Base-by-base conservation (phyloP, 495 filamentous ascomycete genomes). In the Peziza echinospora region DNA sequence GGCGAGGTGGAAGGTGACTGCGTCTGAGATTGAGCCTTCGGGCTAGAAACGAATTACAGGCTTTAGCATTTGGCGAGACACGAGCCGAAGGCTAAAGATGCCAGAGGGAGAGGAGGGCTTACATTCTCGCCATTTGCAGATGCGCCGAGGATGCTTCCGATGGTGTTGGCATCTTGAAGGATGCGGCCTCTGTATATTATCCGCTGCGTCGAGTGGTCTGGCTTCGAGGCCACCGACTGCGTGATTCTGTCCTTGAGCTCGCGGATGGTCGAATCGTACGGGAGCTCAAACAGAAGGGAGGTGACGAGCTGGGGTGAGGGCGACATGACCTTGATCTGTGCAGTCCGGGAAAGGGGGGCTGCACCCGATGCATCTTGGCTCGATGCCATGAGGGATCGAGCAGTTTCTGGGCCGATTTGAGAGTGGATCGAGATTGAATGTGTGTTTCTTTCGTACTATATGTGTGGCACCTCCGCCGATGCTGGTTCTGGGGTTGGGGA, bases 151-250 rank as follows among this genome's bases (percentile, higher is more conserved):
- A 37, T 37, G 0, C 30, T 17, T 17, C 30, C 30, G 19, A 37
- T 37, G 19, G 13, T 37, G 13, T 37, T 11, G 13, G 13, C 30
- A 37, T 37, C 56, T 0, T 49, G 45, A 41, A 59, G 22, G 43
- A 59, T 50, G 26, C 55, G 58, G 5, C 56, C 56, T 24, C 56
- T 42, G 21, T 59, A 59, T 13, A 59, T 59, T 17, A 59, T 11
- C 6, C 49, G 46, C 24, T 59, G 56, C 21, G 48, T 51, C 17
- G 54, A 55, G 25, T 43, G 41, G 10, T 50, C 46, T 17, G 56
- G 56, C 10, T 48, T 48, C n/a, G 44, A 52, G 11, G 52, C 49
- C 41, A 59, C 40, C 13, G 52, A 28, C 19, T 41, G 46, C n/a
- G 44, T 44, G 23, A 59, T 59, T 24, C 44, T 45, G 13, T 37